Conservation (phyloP, 257 asterid genomes). For the Oldenlandia corymbosa region DNA sequence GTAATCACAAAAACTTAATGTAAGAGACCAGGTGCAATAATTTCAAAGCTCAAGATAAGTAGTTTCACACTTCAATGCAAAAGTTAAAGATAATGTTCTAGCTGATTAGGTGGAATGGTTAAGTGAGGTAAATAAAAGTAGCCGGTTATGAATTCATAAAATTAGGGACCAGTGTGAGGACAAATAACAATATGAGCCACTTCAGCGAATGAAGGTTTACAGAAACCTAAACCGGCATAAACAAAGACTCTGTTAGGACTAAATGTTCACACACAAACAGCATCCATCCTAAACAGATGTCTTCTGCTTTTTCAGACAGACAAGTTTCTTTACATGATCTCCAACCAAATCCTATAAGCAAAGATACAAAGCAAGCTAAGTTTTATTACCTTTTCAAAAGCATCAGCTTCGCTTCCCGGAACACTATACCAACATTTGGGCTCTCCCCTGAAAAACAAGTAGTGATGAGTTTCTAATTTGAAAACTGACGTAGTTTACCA, state of each 20-base stretch:
- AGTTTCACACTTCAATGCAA: not conserved
- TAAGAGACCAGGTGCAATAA: not conserved
- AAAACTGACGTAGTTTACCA: not conserved
- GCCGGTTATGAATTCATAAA: not conserved
- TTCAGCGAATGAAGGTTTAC: not conserved
- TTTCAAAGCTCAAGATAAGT: not conserved
- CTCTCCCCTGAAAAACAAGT: conserved; percentile 72
- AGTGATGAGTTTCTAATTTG: conserved; percentile 6
- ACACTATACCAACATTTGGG: conserved; percentile 99
- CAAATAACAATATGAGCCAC: not conserved
- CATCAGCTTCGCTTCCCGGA: conserved; percentile 75
- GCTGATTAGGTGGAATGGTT: not conserved
- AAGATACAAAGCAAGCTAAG: too few species aligned
- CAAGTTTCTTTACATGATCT: too few species aligned
- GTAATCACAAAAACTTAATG: not conserved
- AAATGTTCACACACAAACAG: too few species aligned
- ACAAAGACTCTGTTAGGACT: not conserved
- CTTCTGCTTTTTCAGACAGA: too few species aligned
- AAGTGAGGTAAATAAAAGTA: too few species aligned
- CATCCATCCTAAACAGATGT: too few species aligned
- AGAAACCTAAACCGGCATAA: not conserved
- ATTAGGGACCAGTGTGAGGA: not conserved
- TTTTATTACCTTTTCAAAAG: conserved; percentile 76
- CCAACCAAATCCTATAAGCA: too few species aligned
- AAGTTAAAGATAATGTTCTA: not conserved